These are phyloP conservation scores for Ceratocystis variospora DNA, from an alignment of 2,329 filamentous ascomycete species.

Conservation along the genomic window DNA sequence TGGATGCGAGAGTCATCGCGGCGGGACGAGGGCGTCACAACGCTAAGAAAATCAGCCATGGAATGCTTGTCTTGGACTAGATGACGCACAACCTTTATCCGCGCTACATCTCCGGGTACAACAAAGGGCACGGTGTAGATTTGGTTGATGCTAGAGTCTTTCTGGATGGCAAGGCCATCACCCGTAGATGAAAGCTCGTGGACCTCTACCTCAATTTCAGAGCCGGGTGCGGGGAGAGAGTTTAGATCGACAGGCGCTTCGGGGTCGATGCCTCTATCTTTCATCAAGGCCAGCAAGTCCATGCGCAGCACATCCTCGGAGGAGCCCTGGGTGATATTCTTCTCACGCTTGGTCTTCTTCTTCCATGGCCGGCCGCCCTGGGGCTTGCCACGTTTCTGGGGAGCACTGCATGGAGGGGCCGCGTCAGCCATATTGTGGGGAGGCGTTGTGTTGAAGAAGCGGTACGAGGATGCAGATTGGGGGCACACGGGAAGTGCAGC, in stretches of 20 bases:
- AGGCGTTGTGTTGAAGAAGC: background rate
- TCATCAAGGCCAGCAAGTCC: slow-evolving; percentile 46
- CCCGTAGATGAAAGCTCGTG: slow-evolving; percentile 76
- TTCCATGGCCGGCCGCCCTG: slow-evolving; percentile 19
- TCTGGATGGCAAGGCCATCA: slow-evolving; percentile 67
- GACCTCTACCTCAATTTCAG: slow-evolving; percentile 72
- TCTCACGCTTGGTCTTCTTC: slow-evolving; percentile 42
- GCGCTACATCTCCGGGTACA: slow-evolving; percentile 68
- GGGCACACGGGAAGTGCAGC: background rate
- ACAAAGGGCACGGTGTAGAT: slow-evolving; percentile 83
- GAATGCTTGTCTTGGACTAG: slow-evolving; percentile 52
- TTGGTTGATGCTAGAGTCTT: slow-evolving; percentile 35
- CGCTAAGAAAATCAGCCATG: slow-evolving; percentile 66
- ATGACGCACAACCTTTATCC: slow-evolving; percentile 67
- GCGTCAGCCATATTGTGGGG: slow-evolving; percentile 6
- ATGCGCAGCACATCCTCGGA: slow-evolving; percentile 52
- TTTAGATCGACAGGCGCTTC: slow-evolving; percentile 23
- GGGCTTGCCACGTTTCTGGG: slow-evolving; percentile 16
- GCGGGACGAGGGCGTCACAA: slow-evolving; percentile 57
- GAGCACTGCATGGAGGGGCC: slow-evolving; percentile 4
- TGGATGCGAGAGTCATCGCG: slow-evolving; percentile 64
- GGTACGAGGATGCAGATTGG: background rate
- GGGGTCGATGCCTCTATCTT: slow-evolving; percentile 27
- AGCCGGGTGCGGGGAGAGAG: slow-evolving; percentile 49
- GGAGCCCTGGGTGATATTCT: slow-evolving; percentile 47